A percentile compares a stretch with the other conserved stretches of the same genome.
phyloP scores from a whole-genome alignment of 2,329 filamentous ascomycete genomes.

The Paracoccidioides brasiliensis region DNA sequence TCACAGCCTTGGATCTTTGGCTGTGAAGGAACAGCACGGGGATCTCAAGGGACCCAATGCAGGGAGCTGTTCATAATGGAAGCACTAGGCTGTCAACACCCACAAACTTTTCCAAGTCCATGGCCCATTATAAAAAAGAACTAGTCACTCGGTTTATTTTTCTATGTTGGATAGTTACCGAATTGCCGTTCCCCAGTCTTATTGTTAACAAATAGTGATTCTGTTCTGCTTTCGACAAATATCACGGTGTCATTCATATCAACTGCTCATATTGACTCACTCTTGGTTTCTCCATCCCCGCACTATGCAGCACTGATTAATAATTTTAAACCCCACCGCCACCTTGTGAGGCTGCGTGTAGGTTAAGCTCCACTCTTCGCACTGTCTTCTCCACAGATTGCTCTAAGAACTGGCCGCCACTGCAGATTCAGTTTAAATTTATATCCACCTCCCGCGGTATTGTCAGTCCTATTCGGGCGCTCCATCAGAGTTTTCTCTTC shows the following conservation, averaged over 20 bases:
- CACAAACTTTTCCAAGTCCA: background rate
- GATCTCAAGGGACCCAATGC: background rate
- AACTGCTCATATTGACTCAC: background rate
- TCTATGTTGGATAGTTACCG: background rate
- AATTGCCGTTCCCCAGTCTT: background rate
- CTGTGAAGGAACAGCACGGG: background rate
- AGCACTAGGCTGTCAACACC: background rate
- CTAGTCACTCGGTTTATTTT: background rate
- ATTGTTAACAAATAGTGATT: background rate
- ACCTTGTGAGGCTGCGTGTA: background rate
- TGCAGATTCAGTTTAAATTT: background rate
- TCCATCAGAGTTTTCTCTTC: background rate
- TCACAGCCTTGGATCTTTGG: no score
- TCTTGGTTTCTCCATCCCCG: background rate
- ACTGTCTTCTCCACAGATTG: background rate
- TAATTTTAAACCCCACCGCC: background rate
- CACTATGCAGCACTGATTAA: background rate
- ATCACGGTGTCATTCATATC: background rate
- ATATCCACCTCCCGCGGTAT: no score
- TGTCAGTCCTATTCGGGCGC: background rate
- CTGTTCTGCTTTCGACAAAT: background rate
- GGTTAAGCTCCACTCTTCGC: background rate
- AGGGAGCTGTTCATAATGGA: background rate
- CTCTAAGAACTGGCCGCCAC: background rate
- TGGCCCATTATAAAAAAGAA: background rate